Conservation (phyloP, 768 basidiomycete genomes). For the Fomitopsis pulvina region DNA sequence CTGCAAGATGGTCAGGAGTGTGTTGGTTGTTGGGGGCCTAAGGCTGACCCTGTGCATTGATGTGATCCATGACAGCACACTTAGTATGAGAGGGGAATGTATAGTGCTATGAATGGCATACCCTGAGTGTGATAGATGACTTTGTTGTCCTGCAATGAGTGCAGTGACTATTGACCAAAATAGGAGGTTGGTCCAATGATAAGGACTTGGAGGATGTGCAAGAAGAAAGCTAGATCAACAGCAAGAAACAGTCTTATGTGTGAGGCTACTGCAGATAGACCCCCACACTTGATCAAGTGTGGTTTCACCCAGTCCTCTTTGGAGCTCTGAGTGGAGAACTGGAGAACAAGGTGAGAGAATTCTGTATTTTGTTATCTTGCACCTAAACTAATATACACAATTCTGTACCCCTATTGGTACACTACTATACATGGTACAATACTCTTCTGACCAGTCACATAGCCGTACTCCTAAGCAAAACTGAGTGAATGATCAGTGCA, state of each 20-base stretch:
- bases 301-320: no score
- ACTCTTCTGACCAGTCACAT: no score
- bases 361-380: no score
- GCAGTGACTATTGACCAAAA: not conserved
- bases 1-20: not conserved
- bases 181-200: not conserved
- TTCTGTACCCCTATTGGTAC: no score
- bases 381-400: no score
- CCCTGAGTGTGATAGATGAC: not conserved
- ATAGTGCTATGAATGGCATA: not conserved
- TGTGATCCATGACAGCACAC: not conserved
- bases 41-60: not conserved
- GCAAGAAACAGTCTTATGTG: not conserved
- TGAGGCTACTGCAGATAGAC: not conserved
- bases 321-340: no score
- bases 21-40: no score
- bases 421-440: no score
- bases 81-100: not conserved
- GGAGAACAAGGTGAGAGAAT: no score
- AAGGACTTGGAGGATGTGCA: not conserved
- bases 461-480: no score
- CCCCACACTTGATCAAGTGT: not conserved
- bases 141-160: not conserved
- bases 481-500: no score
- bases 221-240: not conserved